Conservation (phyloP, 257 asterid genomes). For the Anisodus tanguticus region DNA sequence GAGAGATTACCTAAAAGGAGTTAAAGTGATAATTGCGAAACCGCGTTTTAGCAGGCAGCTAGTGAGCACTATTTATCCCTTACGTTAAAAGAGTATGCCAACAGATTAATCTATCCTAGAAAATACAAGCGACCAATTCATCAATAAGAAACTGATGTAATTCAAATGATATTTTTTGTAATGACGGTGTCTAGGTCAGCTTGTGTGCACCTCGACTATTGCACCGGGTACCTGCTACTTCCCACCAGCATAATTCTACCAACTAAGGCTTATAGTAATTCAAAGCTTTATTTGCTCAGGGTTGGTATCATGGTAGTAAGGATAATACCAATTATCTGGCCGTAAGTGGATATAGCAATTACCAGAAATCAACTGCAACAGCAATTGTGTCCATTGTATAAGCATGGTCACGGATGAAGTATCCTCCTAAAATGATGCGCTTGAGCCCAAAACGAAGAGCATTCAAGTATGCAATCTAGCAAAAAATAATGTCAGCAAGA, state of each 20-base stretch:
- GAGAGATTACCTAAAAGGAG: constrained; percentile 5
- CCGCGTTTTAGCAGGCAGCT: background rate
- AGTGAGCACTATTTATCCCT: background rate
- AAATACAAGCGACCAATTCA: background rate
- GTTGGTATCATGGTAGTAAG: background rate
- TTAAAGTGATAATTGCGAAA: background rate
- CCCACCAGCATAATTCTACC: background rate
- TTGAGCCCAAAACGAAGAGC: constrained; percentile 83
- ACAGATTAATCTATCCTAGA: background rate
- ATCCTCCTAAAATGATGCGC: constrained; percentile 89
- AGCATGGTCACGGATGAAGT: constrained; percentile 85
- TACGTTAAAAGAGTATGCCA: background rate
- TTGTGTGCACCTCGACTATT: background rate
- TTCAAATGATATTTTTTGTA: background rate
- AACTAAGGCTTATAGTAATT: background rate
- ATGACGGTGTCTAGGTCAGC: background rate
- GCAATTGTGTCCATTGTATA: constrained; percentile 98
- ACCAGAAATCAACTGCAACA: constrained; percentile 94
- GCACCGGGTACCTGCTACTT: background rate
- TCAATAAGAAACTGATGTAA: constrained; percentile 4
- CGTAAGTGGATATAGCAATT: constrained; percentile 25
- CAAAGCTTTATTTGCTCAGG: background rate
- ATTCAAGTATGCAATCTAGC: constrained; percentile 86
- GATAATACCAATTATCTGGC: background rate
- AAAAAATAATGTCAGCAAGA: constrained; percentile 25